Conservation (phyloP, 192 early-diverging fungal genomes). For the Linnemannia hyalina region DNA sequence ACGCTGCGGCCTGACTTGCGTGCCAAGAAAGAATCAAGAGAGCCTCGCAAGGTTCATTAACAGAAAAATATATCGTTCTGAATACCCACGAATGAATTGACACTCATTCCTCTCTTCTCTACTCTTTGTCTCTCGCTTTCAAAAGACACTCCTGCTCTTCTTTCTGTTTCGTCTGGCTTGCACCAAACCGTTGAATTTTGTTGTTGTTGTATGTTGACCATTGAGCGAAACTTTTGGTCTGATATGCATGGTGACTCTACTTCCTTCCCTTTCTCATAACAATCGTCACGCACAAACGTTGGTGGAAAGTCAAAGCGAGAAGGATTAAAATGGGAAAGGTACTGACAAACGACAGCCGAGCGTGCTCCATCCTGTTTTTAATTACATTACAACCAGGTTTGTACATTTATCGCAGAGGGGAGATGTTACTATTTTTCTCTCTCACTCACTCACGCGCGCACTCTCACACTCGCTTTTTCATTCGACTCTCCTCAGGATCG, state of each 20-base stretch:
- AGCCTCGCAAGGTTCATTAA: not conserved
- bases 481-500: not conserved
- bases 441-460: not conserved
- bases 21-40: conserved; percentile 13
- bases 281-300: not conserved
- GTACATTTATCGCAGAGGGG: not conserved
- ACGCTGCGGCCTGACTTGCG: conserved; percentile 18
- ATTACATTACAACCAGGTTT: not conserved
- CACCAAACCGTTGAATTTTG: too few relatives aligned
- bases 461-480: not conserved
- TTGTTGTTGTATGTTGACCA: too few relatives aligned
- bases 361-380: not conserved
- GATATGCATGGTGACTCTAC: not conserved
- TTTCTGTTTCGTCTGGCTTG: not conserved
- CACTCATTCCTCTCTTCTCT: not conserved
- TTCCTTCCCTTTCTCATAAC: not conserved
- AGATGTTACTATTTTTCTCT: conserved; percentile 3
- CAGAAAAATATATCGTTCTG: not conserved
- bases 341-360: not conserved
- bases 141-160: not conserved
- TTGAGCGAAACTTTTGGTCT: too few relatives aligned
- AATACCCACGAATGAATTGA: not conserved
- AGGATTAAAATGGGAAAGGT: not conserved
- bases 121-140: not conserved
- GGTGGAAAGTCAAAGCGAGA: not conserved